Conservation (phyloP, 148 eudicot genomes). For the Cornus suecica region DNA sequence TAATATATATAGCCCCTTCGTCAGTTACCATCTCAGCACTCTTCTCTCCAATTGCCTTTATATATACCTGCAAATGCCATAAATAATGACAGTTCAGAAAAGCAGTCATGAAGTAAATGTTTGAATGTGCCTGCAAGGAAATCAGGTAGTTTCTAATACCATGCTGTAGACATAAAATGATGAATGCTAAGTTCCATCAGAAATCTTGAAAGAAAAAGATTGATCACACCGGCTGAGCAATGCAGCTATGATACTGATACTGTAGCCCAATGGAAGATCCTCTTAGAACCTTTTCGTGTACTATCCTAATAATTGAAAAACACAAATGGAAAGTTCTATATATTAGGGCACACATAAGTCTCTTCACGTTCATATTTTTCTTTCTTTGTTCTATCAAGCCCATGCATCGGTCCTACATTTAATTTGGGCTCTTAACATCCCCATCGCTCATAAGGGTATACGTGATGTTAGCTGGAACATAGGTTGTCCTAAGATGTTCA, state of each 20-base stretch:
- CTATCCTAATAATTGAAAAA: not conserved
- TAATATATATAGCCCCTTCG: conserved; percentile 90
- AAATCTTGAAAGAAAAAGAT: not conserved
- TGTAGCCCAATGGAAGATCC: not conserved
- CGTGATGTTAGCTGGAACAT: not conserved
- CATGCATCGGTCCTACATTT: not conserved
- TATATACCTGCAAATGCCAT: conserved; percentile 59
- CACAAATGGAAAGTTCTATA: too few species aligned
- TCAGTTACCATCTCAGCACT: conserved; percentile 99
- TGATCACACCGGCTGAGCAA: not conserved
- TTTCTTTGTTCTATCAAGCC: too few species aligned
- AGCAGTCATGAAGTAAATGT: not conserved
- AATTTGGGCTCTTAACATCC: too few species aligned
- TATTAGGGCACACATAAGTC: too few species aligned
- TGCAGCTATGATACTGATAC: not conserved
- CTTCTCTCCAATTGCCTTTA: conserved; percentile 85
- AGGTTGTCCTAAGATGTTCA: not conserved
- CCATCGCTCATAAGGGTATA: not conserved
- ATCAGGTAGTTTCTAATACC: not conserved
- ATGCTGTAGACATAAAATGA: not conserved
- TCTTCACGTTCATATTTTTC: too few species aligned
- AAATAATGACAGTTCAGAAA: not conserved
- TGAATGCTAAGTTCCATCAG: not conserved
- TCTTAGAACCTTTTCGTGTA: not conserved
- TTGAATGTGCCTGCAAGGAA: too few species aligned